These are phyloP conservation scores for Exophiala oligosperma DNA, from an alignment of 2,329 filamentous ascomycete species.

Conservation along the genomic window DNA sequence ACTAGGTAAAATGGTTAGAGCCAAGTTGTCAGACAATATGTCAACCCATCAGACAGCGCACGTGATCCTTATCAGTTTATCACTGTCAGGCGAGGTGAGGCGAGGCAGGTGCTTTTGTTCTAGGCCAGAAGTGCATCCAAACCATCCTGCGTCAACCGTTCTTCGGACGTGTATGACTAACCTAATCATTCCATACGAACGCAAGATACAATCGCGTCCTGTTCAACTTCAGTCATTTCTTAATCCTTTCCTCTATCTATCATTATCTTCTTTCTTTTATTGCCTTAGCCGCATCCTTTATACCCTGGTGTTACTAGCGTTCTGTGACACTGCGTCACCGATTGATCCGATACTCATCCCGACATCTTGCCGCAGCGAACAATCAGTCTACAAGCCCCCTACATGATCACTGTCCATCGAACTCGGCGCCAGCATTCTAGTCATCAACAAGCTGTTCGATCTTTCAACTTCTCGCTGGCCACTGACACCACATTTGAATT, in stretches of 20 bases:
- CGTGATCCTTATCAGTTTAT: slow-evolving; percentile 1
- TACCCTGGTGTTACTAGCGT: not conserved
- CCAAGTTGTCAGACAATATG: not conserved
- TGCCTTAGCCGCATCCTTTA: not conserved
- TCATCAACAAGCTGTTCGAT: too few relatives aligned
- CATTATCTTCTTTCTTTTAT: slow-evolving; percentile 8
- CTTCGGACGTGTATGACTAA: slow-evolving; percentile 9
- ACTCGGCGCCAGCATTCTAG: too few relatives aligned
- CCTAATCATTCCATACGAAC: not conserved
- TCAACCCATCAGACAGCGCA: not conserved
- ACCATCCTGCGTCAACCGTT: not conserved
- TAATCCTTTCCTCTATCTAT: slow-evolving; percentile 3
- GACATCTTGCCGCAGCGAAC: not conserved
- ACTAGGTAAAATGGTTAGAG: too few relatives aligned
- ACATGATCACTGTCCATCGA: slow-evolving; percentile 9
- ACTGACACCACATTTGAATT: slow-evolving; percentile 9
- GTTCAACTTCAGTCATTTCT: not conserved
- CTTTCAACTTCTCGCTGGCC: not conserved
- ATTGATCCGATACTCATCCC: slow-evolving; percentile 4
- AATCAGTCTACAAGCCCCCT: slow-evolving; percentile 4
- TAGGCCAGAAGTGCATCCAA: too few relatives aligned
- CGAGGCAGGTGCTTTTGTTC: not conserved
- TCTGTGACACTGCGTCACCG: slow-evolving; percentile 12
- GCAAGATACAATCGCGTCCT: slow-evolving; percentile 3
- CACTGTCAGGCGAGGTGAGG: not conserved